Evolutionary conservation across 768 basidiomycete genomes (phyloP).

Genomic region (Tricholoma flavovirens): DNA sequence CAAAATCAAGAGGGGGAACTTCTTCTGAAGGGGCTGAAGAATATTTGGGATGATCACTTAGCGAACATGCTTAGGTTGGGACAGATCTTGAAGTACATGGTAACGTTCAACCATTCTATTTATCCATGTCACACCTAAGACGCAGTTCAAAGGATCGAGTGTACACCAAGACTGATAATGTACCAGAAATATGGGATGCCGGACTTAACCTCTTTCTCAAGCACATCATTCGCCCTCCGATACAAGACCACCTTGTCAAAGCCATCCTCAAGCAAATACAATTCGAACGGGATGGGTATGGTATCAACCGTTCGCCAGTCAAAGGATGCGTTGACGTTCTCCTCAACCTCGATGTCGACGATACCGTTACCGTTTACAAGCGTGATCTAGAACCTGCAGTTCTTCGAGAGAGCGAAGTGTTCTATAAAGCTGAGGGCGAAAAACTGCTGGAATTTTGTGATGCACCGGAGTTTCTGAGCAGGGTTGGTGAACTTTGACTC

Average conservation of each 20-base stretch:
- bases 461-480: conserved; percentile 73
- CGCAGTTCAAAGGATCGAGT: conserved; percentile 74
- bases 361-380: conserved; percentile 64
- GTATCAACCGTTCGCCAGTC: conserved; percentile 86
- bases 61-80: conserved; percentile 83
- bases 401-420: conserved; percentile 68
- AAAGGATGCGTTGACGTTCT: conserved; percentile 87
- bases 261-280: conserved; percentile 86
- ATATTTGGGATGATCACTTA: conserved; percentile 92
- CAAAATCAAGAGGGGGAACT: conserved; percentile 79
- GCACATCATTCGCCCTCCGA: conserved; percentile 73
- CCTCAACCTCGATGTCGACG: conserved; percentile 53
- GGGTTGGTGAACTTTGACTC: conserved; percentile 42
- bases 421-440: conserved; percentile 74
- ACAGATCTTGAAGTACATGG: conserved; percentile 96
- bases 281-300: conserved; percentile 87
- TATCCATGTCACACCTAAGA: background rate
- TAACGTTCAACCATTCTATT: conserved; percentile 21
- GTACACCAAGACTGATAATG: conserved; percentile 65
- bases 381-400: conserved; percentile 80
- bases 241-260: conserved; percentile 74
- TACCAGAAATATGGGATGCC: conserved; percentile 77
- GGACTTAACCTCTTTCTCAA: conserved; percentile 80
- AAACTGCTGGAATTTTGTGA: conserved; percentile 68
- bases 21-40: conserved; percentile 74